These are phyloP conservation scores for Globisporangium okanoganense DNA, from an alignment of 352 stramenopile species.

Conservation along the genomic window DNA sequence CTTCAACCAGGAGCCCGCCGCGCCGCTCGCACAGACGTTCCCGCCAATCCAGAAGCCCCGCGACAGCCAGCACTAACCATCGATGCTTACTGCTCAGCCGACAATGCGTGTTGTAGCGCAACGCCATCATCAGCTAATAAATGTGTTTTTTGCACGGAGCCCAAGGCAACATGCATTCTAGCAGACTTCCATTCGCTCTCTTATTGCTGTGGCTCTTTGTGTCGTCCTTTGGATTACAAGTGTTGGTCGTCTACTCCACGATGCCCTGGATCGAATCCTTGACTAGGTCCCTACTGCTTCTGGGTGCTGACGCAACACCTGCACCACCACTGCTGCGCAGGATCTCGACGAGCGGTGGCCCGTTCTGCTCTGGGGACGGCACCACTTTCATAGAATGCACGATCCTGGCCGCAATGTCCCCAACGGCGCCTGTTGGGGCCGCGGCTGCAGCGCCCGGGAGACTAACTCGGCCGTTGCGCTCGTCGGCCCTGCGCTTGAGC, in stretches of 20 bases:
- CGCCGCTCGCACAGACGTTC: slow-evolving; percentile 12
- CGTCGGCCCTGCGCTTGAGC: slow-evolving; percentile 14
- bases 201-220: not conserved
- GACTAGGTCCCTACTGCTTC: not conserved
- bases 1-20: slow-evolving; percentile 26
- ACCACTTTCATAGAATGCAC: slow-evolving; percentile 19
- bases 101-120: not conserved
- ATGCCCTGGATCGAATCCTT: not conserved
- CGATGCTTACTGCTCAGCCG: too few relatives aligned
- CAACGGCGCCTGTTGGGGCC: not conserved
- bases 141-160: not conserved
- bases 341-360: slow-evolving; percentile 2
- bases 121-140: not conserved
- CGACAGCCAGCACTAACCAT: not conserved
- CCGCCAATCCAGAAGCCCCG: slow-evolving; percentile 2
- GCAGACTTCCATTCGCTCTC: not conserved
- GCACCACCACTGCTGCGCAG: not conserved
- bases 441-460: not conserved
- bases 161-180: not conserved
- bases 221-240: not conserved
- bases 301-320: not conserved
- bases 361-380: not conserved
- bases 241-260: not conserved
- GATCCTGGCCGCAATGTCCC: slow-evolving; percentile 8
- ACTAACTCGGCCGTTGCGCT: not conserved